These are phyloP conservation scores for Paecilomyces niveus DNA, from an alignment of 2,329 filamentous ascomycete species.

Conservation along the genomic window DNA sequence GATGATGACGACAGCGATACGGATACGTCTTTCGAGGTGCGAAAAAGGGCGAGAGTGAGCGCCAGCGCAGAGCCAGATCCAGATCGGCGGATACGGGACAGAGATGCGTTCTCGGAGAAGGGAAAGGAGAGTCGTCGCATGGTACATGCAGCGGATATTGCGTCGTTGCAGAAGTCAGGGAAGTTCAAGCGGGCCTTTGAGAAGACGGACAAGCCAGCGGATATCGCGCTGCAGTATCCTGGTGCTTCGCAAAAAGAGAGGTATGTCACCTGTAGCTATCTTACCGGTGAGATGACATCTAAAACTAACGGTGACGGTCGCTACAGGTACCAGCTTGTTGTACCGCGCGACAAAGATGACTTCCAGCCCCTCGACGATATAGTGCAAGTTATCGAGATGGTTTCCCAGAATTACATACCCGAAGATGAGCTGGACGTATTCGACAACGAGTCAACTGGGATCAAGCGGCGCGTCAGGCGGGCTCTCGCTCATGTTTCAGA, in stretches of 20 bases:
- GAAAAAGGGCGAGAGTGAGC: conserved; percentile 35
- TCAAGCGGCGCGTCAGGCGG: conserved; percentile 69
- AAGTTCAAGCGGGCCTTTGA: conserved; percentile 49
- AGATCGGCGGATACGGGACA: conserved; percentile 37
- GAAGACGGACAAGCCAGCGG: conserved; percentile 33
- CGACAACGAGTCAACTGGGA: conserved; percentile 63
- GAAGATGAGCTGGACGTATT: conserved; percentile 61
- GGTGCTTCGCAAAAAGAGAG: conserved; percentile 62
- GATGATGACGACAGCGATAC: conserved; percentile 37
- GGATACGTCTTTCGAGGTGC: conserved; percentile 34
- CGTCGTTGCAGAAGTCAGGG: conserved; percentile 32
- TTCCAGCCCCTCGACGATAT: conserved; percentile 62
- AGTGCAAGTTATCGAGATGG: conserved; percentile 59
- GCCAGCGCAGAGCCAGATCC: conserved; percentile 37
- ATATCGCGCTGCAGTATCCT: conserved; percentile 75
- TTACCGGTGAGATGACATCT: conserved; percentile 1
- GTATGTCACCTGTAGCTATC: conserved; percentile 32
- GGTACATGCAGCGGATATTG: conserved; percentile 46
- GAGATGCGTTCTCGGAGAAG: conserved; percentile 38
- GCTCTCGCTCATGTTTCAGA: conserved; percentile 62
- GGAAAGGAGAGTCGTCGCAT: conserved; percentile 32
- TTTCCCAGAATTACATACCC: conserved; percentile 71
- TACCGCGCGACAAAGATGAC: conserved; percentile 71
- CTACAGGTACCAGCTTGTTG: conserved; percentile 64
- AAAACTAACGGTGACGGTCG: conserved; percentile 12